phyloP scores from a whole-genome alignment of 192 early-diverging fungal genomes.

The Jimgerdemannia lactiflua region DNA sequence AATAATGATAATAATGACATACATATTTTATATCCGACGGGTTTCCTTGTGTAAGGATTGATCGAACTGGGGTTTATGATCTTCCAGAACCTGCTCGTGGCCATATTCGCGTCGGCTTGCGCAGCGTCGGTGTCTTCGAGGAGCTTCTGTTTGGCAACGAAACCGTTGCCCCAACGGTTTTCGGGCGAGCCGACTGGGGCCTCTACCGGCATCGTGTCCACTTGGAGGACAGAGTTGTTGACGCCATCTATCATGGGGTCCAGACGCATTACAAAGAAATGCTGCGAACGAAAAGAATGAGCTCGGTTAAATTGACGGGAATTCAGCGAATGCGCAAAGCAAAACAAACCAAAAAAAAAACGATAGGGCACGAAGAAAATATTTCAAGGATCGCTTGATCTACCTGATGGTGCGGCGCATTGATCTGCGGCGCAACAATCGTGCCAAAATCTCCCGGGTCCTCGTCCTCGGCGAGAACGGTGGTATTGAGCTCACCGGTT shows the following conservation, averaged over 20 bases:
- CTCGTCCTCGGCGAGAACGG: conserved; percentile 38
- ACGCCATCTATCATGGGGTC: conserved; percentile 41
- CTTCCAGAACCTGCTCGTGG: conserved; percentile 33
- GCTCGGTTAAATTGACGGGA: no score
- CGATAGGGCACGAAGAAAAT: no score
- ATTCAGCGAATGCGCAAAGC: no score
- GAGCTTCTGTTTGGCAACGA: conserved; percentile 16
- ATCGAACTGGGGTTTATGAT: conserved; percentile 26
- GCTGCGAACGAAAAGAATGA: background rate
- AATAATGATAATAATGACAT: background rate
- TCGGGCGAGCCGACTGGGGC: conserved; percentile 29
- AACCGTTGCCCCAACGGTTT: conserved; percentile 30
- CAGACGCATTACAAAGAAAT: conserved; percentile 40
- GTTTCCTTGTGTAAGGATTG: conserved; percentile 25
- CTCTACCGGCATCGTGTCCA: conserved; percentile 16
- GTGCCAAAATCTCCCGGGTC: conserved; percentile 25
- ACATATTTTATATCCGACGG: conserved; percentile 30
- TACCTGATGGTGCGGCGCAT: conserved; percentile 33
- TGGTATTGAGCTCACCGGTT: conserved; percentile 37
- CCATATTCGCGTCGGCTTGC: conserved; percentile 8
- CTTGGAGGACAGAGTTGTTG: conserved; percentile 27
- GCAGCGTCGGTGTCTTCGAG: conserved; percentile 27
- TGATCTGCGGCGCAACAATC: conserved; percentile 37
- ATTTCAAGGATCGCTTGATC: no score
- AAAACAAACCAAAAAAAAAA: no score